These are phyloP conservation scores for Hanseniaspora guilliermondii DNA, from an alignment of 805 yeast genomes.

Conservation along the genomic window DNA sequence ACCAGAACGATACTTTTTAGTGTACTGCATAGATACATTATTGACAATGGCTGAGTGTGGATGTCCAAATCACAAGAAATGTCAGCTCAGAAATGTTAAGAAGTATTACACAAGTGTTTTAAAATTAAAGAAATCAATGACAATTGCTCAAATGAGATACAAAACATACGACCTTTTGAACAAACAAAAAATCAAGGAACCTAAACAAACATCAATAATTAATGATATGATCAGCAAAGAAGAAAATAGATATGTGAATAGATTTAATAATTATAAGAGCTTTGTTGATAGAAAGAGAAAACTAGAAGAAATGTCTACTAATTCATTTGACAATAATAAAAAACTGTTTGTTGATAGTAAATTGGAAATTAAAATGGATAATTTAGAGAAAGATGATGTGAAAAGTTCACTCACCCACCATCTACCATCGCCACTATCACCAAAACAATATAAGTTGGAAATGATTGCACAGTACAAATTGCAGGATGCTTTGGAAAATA, in stretches of 20 bases:
- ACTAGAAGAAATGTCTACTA: not conserved
- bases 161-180: slow-evolving; percentile 29
- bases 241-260: slow-evolving; percentile 18
- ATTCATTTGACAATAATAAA: not conserved
- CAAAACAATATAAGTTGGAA: slow-evolving; percentile 8
- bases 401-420: not conserved
- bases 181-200: slow-evolving; percentile 21
- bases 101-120: slow-evolving; percentile 48
- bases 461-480: slow-evolving; percentile 5
- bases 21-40: slow-evolving; percentile 51
- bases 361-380: not conserved
- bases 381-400: not conserved
- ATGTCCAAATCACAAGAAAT: slow-evolving; percentile 38
- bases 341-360: not conserved
- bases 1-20: slow-evolving; percentile 41
- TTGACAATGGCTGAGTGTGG: slow-evolving; percentile 55
- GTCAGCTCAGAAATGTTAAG: slow-evolving; percentile 48
- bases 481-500: slow-evolving; percentile 5
- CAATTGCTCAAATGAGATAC: slow-evolving; percentile 25
- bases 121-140: slow-evolving; percentile 39
- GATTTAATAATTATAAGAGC: slow-evolving; percentile 16
- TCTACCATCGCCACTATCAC: not conserved
- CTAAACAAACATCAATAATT: slow-evolving; percentile 24
- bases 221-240: slow-evolving; percentile 15
- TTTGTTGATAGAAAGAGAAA: slow-evolving; percentile 13